Evolutionary conservation across 2,329 filamentous ascomycete genomes (phyloP), one percentile per base, ranked within the genome.

Genomic region (Parastagonospora nodorum): DNA sequence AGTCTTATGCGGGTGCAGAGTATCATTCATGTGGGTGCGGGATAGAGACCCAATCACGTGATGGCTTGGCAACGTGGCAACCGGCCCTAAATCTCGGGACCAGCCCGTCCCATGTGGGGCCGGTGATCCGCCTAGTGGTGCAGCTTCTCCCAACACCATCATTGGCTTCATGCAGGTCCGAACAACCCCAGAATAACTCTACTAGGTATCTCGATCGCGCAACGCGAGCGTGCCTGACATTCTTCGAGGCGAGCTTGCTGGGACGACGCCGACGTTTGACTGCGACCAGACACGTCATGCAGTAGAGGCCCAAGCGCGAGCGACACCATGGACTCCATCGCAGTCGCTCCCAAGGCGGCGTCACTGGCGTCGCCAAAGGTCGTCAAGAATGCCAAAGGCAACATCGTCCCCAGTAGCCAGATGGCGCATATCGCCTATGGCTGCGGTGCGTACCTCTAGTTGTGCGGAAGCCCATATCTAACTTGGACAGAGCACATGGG

Each of bases 401-500:
- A 71, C 16, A 68, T 74, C 19, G 65, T 74, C 16, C 70, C 69
- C 2, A 70, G 64, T 42, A 74, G 68, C 56, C 69, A 74, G 57
- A 69, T 76, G 51, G 69, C 71, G 14, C 70, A 75, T 52, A 75
- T 75, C 14, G 69, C 67, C 11, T 77, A 74, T 55, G 76, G 75
- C 50, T 78, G 75, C 53, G 71, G 75, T 77, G 59, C 48, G 74
- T 61, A 24, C 24, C 9, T 12, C 19, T 15, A 35, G 8, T 27
- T 12, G 14, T 32, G 9, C 29, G 9, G 7, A 27, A 27, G 10
- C 9, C 19, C 40, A 12, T 30, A 27, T 48, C 67, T 74, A 48
- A 74, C 54, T 8, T 15, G 39, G 19, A 45, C 65, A 92, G 89
- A 90, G 70, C 89, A 92, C 73, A 82, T 90, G 42, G 86, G 89